Base-by-base conservation (phyloP, 2,329 filamentous ascomycete species). In the Teratosphaeria destructans region DNA sequence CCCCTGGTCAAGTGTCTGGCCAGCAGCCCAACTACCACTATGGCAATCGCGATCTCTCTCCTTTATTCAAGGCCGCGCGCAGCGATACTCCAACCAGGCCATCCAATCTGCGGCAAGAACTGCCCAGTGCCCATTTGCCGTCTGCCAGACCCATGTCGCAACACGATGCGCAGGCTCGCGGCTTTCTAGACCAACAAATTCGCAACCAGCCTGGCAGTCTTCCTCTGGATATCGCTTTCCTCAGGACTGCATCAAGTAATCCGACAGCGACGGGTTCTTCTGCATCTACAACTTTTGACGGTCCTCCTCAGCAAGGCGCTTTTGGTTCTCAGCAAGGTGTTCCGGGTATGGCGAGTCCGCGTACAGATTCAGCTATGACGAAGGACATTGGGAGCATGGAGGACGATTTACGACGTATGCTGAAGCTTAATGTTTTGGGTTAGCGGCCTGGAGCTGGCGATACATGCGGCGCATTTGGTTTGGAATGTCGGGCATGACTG, bases 31-130 rank as follows among this genome's bases (percentile, higher is more conserved):
- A 66, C 43, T 63, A 67, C 52, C 72, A 73, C 59, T 78, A 78
- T 62, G 78, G 78, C 54, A 77, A 76, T 57, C 73, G 73, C 49
- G 79, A 79, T 61, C 75, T 80, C 37, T 78, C 77, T 3, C 76
- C 77, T 3, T 62, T 80, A 27, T 80, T 80, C 72, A 75, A 78
- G 63, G 76, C 77, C 35, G 75, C 75, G 14, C 74, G 76, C 58
- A 65, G 68, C n/a, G 75, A 78, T 49, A 72, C 74, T 12, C 66
- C 72, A 5, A 70, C 73, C 54, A 75, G 74, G 37, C 74, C 76
- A 34, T 78, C 77, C 35, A 69, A 71, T 56, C 70, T 78, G 10
- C 75, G 76, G 16, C 76, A 77, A 35, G 75, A 78, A 59, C 67
- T 77, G 10, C 59, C 61, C 2, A 64, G 59, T 57, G 58, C 65